Evolutionary conservation across 164 flowering plant species (phyloP).

Genomic region (Stephania yunnanensis): DNA sequence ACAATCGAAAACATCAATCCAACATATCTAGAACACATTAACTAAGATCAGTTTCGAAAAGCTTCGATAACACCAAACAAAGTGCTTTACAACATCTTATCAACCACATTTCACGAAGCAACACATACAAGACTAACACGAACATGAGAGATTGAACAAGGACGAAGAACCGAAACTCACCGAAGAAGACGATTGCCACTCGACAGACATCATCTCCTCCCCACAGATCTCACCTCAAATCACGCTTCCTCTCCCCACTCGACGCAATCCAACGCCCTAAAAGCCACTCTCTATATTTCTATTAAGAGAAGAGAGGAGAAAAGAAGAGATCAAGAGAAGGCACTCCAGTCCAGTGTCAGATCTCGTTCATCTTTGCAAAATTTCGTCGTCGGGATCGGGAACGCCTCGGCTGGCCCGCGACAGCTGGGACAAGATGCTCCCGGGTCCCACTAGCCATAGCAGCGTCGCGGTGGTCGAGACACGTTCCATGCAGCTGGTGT

Average conservation of each 20-base stretch:
- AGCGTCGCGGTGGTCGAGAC: constrained; percentile 66
- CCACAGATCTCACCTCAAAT: too few species aligned
- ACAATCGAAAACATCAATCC: not conserved
- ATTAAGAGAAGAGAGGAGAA: too few species aligned
- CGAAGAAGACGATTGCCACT: constrained; percentile 36
- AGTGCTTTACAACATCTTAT: not conserved
- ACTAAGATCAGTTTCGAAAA: not conserved
- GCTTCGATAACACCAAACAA: not conserved
- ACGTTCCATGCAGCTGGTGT: constrained; percentile 73
- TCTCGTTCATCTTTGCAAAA: too few species aligned
- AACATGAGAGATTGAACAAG: not conserved
- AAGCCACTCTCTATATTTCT: too few species aligned
- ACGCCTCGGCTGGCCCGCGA: constrained; percentile 14
- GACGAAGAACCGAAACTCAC: constrained; percentile 20
- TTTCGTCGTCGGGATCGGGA: not conserved
- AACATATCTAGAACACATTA: not conserved
- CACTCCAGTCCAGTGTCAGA: too few species aligned
- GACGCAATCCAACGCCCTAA: too few species aligned
- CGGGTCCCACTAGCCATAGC: constrained; percentile 86
- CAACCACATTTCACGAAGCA: not conserved
- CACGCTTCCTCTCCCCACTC: too few species aligned
- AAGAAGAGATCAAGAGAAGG: too few species aligned
- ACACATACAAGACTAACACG: not conserved
- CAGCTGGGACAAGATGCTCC: constrained; percentile 65
- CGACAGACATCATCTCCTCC: too few species aligned